phyloP scores from a whole-genome alignment of 2,329 filamentous ascomycete genomes.

The Cordyceps javanica region DNA sequence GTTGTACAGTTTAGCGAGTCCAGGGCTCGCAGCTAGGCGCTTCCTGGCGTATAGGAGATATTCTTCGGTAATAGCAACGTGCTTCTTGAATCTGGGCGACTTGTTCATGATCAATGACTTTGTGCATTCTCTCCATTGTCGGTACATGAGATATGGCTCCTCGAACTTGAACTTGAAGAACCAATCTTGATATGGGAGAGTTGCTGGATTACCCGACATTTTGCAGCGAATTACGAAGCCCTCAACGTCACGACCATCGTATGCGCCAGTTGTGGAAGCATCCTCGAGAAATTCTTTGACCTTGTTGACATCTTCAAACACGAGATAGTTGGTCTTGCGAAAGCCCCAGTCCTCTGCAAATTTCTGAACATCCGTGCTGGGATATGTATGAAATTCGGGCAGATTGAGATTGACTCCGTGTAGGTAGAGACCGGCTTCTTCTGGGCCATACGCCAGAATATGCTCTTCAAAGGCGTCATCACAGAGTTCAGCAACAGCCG shows the following conservation, averaged over 20 bases:
- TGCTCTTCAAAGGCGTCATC: slow-evolving; percentile 97
- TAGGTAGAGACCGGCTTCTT: slow-evolving; percentile 83
- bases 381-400: slow-evolving; percentile 85
- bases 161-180: slow-evolving; percentile 99
- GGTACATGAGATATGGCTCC: slow-evolving; percentile 97
- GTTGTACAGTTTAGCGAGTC: slow-evolving; percentile 65
- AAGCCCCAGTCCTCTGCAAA: slow-evolving; percentile 95
- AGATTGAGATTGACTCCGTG: slow-evolving; percentile 95
- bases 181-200: slow-evolving; percentile 72
- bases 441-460: slow-evolving; percentile 78
- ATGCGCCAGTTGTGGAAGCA: slow-evolving; percentile 81
- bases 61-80: slow-evolving; percentile 81
- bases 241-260: slow-evolving; percentile 88
- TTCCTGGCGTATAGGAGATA: slow-evolving; percentile 78
- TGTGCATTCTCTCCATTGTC: slow-evolving; percentile 96
- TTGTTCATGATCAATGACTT: slow-evolving; percentile 77
- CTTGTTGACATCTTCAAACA: slow-evolving; percentile 65
- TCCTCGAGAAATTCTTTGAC: slow-evolving; percentile 78
- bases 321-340: slow-evolving; percentile 74
- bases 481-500: slow-evolving; percentile 91
- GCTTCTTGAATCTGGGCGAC: slow-evolving; percentile 75
- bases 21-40: slow-evolving; percentile 62
- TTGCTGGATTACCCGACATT: slow-evolving; percentile 46
- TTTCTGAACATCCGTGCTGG: slow-evolving; percentile 72
- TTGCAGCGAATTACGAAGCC: slow-evolving; percentile 94